These are phyloP conservation scores for Clavispora fructus DNA, from an alignment of 805 yeast species.

Conservation along the genomic window DNA sequence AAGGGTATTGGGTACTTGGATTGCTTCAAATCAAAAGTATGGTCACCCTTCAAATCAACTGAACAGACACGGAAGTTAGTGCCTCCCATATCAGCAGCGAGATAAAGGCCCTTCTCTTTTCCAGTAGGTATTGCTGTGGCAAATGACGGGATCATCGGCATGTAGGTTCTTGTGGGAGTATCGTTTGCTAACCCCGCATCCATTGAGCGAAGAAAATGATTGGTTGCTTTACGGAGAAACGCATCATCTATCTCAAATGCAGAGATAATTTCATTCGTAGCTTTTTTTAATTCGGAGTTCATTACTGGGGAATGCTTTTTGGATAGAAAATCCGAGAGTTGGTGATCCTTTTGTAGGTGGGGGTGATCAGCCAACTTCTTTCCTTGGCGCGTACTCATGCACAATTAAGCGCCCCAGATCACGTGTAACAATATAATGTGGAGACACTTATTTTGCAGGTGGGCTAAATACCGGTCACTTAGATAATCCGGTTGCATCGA, in stretches of 20 bases:
- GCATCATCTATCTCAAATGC: slow-evolving; percentile 40
- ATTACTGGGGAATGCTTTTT: slow-evolving; percentile 2
- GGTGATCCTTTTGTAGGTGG: not conserved
- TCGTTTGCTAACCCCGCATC: slow-evolving; percentile 50
- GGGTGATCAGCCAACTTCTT: not conserved
- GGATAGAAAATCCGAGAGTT: not conserved
- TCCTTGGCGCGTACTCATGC: not conserved
- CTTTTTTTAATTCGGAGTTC: slow-evolving; percentile 15
- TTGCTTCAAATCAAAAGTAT: slow-evolving; percentile 73
- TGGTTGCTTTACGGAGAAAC: slow-evolving; percentile 43
- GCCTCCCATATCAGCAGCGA: slow-evolving; percentile 96
- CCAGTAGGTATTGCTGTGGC: slow-evolving; percentile 87
- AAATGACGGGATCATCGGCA: slow-evolving; percentile 90
- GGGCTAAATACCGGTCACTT: not conserved
- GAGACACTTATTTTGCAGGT: not conserved
- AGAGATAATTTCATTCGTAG: slow-evolving; percentile 32
- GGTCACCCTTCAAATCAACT: slow-evolving; percentile 68
- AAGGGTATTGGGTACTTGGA: slow-evolving; percentile 74
- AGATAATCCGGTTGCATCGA: not conserved
- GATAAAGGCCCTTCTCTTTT: slow-evolving; percentile 68
- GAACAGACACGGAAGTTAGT: slow-evolving; percentile 95
- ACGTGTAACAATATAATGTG: not conserved
- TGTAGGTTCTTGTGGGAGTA: slow-evolving; percentile 35
- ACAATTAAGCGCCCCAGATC: not conserved
- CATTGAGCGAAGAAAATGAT: slow-evolving; percentile 56